These are phyloP conservation scores for Jacaranda mimosifolia DNA, from an alignment of 257 asterid genomes.

Conservation along the genomic window DNA sequence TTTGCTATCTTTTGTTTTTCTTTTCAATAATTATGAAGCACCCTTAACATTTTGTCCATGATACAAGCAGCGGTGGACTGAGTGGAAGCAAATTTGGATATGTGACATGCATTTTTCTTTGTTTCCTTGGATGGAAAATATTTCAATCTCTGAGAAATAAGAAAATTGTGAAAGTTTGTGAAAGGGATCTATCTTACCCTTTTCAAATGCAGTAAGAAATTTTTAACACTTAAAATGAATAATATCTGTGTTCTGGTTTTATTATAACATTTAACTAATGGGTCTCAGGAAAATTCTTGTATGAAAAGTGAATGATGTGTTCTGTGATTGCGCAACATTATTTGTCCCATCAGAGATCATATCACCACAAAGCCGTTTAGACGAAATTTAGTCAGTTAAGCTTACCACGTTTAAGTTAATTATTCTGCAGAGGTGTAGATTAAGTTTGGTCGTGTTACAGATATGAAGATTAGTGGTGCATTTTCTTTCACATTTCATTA, in stretches of 20 bases:
- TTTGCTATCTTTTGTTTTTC: not conserved
- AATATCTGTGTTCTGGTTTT: not conserved
- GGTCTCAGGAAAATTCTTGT: constrained; percentile 10
- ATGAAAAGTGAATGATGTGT: not conserved
- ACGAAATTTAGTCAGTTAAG: constrained; percentile 10
- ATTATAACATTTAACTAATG: not conserved
- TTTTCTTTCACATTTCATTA: too few relatives aligned
- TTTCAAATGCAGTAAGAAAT: not conserved
- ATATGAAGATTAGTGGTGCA: too few relatives aligned
- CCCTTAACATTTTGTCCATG: not conserved
- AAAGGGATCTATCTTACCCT: not conserved
- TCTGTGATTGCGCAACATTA: not conserved
- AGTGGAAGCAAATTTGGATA: constrained; percentile 12
- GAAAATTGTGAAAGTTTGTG: not conserved
- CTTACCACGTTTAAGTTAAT: not conserved
- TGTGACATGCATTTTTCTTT: constrained; percentile 9
- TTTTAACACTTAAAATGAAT: not conserved
- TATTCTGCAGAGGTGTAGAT: not conserved
- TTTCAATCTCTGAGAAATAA: constrained; percentile 11
- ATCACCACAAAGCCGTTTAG: not conserved
- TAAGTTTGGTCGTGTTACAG: too few relatives aligned
- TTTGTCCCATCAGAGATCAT: constrained; percentile 18
- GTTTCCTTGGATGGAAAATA: constrained; percentile 1
- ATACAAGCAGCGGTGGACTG: constrained; percentile 1
- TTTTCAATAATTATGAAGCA: not conserved